Conservation (phyloP, 2,329 filamentous ascomycete genomes). For the Pochonia chlamydosporia region DNA sequence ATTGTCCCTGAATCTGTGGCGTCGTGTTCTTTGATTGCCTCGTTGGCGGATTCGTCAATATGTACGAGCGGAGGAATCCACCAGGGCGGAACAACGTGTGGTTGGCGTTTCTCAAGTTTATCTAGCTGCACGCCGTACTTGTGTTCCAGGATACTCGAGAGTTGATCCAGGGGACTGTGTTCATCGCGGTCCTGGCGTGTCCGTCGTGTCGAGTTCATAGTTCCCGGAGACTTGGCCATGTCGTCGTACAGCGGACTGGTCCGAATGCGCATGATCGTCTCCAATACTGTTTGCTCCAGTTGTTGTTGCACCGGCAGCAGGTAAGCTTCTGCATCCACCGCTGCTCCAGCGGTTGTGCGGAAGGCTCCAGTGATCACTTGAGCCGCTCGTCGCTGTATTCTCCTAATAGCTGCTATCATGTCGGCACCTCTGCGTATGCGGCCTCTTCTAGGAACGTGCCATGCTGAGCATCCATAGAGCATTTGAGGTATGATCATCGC, state of each 20-base stretch:
- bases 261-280: no score
- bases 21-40: slow-evolving; percentile 5
- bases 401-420: no score
- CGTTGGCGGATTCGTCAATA: slow-evolving; percentile 2
- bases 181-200: no score
- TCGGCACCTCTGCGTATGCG: no score
- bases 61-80: not conserved
- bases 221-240: not conserved
- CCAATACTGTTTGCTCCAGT: no score
- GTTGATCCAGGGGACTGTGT: no score
- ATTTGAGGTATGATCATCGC: slow-evolving; percentile 18
- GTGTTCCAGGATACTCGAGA: no score
- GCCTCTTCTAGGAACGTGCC: no score
- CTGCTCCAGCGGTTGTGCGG: slow-evolving; percentile 14
- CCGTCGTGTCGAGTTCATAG: no score
- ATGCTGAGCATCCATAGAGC: slow-evolving; percentile 20
- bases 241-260: no score
- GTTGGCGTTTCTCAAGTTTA: not conserved
- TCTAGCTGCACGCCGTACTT: no score
- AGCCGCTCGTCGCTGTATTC: no score
- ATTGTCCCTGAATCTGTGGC: slow-evolving; percentile 2
- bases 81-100: slow-evolving; percentile 4
- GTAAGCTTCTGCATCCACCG: slow-evolving; percentile 19
- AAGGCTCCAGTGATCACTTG: slow-evolving; percentile 21
- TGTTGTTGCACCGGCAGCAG: slow-evolving; percentile 15